phyloP scores from a whole-genome alignment of 208 protist species.

The Trypanosoma congolense region DNA sequence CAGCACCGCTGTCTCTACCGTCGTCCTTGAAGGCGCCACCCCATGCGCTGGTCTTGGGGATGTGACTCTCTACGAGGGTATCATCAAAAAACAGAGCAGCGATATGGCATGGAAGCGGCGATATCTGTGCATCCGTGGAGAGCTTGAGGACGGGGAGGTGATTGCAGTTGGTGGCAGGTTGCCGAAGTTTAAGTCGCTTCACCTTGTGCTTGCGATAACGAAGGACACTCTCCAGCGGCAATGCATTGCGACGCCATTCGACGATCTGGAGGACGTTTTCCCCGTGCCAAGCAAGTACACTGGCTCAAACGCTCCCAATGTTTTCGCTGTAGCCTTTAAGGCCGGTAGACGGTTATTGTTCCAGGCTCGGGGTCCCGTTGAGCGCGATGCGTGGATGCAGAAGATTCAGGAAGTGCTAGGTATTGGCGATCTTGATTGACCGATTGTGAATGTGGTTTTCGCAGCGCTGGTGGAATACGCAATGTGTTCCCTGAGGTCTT shows the following conservation, averaged over 20 bases:
- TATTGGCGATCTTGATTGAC: background rate
- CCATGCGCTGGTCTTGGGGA: slow-evolving; percentile 47
- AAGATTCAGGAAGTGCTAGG: slow-evolving; percentile 81
- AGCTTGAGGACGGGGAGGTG: slow-evolving; percentile 51
- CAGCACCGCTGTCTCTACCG: slow-evolving; percentile 41
- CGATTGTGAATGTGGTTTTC: too few relatives aligned
- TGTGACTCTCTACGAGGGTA: slow-evolving; percentile 56
- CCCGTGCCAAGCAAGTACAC: slow-evolving; percentile 75
- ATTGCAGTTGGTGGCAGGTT: slow-evolving; percentile 32
- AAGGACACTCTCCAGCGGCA: slow-evolving; percentile 79
- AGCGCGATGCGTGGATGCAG: slow-evolving; percentile 71
- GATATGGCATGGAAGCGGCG: slow-evolving; percentile 72
- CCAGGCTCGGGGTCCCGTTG: slow-evolving; percentile 53
- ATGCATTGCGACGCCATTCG: slow-evolving; percentile 68
- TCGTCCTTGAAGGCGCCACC: slow-evolving; percentile 59
- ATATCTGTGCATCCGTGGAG: slow-evolving; percentile 70
- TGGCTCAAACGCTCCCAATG: slow-evolving; percentile 54
- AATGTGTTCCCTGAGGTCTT: too few relatives aligned
- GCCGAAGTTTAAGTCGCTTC: slow-evolving; percentile 61
- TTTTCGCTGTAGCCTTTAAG: slow-evolving; percentile 76
- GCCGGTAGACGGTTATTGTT: slow-evolving; percentile 71
- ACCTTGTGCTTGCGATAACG: slow-evolving; percentile 62
- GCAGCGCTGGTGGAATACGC: too few relatives aligned
- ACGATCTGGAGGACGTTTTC: slow-evolving; percentile 73
- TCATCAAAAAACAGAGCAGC: slow-evolving; percentile 68